A percentile compares a stretch with the other conserved stretches of the same genome.
These are phyloP conservation scores for Ilyonectria robusta DNA, from an alignment of 2,329 filamentous ascomycete species.

Conservation along the genomic window DNA sequence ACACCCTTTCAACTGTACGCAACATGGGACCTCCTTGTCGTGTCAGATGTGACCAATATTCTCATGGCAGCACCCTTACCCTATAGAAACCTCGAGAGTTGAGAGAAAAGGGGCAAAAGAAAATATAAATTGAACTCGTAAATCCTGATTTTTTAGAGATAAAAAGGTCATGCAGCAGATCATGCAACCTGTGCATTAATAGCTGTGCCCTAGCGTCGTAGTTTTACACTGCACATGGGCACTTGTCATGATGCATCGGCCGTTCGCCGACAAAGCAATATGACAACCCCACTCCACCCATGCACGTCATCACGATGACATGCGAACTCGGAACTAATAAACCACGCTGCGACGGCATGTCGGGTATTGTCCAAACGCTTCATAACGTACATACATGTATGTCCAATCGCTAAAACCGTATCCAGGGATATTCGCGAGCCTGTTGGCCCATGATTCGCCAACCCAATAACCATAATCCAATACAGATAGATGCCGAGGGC, in stretches of 20 bases:
- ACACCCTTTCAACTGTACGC: no score
- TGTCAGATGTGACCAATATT: neutral
- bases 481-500: neutral
- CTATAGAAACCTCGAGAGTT: neutral
- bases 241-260: conserved; percentile 19
- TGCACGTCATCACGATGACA: conserved; percentile 13
- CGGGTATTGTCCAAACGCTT: conserved; percentile 9
- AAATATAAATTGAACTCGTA: neutral
- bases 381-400: conserved; percentile 12
- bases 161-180: neutral
- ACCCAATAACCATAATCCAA: neutral
- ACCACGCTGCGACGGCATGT: neutral
- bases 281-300: conserved; percentile 4
- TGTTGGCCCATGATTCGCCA: neutral
- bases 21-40: neutral
- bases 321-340: neutral
- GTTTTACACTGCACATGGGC: neutral
- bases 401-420: conserved; percentile 6
- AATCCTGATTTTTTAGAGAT: neutral
- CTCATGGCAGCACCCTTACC: neutral
- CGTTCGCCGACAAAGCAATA: conserved; percentile 5
- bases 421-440: neutral
- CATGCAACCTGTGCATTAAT: neutral
- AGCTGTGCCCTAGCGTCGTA: neutral
- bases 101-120: neutral